Evolutionary conservation across 805 yeast genomes (phyloP).

Genomic region (Candida silvatica): DNA sequence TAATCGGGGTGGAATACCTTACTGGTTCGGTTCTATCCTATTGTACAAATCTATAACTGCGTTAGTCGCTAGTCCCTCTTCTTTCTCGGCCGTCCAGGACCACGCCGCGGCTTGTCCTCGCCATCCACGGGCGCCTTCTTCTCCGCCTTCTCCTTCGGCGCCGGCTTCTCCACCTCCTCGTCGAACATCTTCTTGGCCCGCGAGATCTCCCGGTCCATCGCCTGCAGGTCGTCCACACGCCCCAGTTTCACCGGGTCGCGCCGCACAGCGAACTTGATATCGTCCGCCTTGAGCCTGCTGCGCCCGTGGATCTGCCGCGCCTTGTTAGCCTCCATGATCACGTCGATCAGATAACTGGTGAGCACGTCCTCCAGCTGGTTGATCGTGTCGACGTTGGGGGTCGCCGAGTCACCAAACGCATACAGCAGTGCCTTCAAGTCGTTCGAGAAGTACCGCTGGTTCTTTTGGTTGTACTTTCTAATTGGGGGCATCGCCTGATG

Average conservation of each 20-base stretch:
- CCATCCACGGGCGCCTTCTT: background rate
- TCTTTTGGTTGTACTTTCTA: slow-evolving; percentile 11
- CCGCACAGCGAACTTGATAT: slow-evolving; percentile 61
- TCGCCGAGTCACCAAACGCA: slow-evolving; percentile 67
- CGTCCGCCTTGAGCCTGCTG: slow-evolving; percentile 61
- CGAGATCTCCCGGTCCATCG: slow-evolving; percentile 49
- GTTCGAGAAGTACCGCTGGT: slow-evolving; percentile 24
- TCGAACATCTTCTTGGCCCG: slow-evolving; percentile 65
- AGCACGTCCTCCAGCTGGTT: slow-evolving; percentile 61
- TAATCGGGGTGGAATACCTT: no score
- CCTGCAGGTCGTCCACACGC: slow-evolving; percentile 56
- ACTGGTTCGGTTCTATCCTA: no score
- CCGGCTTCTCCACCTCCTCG: slow-evolving; percentile 41
- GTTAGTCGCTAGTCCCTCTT: background rate
- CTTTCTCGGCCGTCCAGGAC: background rate
- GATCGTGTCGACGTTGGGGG: slow-evolving; percentile 59
- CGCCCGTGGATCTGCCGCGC: slow-evolving; percentile 40
- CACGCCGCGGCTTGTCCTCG: background rate
- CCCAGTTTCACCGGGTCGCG: slow-evolving; percentile 61
- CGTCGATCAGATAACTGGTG: slow-evolving; percentile 52
- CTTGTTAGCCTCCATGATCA: slow-evolving; percentile 42
- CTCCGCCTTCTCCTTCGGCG: slow-evolving; percentile 17
- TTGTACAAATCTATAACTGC: no score
- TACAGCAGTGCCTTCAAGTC: slow-evolving; percentile 51
- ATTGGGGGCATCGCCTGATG: slow-evolving; percentile 9